phyloP scores from a whole-genome alignment of 2,329 filamentous ascomycete genomes.

The Chrysosphaeria jannelii region DNA sequence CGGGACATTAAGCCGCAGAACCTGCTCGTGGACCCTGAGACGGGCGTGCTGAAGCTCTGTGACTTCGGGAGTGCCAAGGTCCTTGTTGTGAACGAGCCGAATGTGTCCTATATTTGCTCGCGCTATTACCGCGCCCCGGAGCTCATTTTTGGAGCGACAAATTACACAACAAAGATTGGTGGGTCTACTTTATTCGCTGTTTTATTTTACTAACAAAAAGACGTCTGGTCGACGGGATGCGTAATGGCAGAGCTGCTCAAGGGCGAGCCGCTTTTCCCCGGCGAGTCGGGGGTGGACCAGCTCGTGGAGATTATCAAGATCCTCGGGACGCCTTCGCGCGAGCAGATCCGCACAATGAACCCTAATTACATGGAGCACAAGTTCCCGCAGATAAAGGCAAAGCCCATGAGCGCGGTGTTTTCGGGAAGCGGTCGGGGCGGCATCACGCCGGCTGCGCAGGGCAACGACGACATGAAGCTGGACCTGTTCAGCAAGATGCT shows the following conservation, averaged over 20 bases:
- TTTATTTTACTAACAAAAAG: slow-evolving; percentile 15
- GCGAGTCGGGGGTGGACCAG: slow-evolving; percentile 95
- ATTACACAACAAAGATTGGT: slow-evolving; percentile 99
- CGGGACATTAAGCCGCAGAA: slow-evolving; percentile 99
- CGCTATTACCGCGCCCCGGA: slow-evolving; percentile 95
- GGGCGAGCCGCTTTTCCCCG: slow-evolving; percentile 87
- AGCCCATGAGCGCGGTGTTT: slow-evolving; percentile 98
- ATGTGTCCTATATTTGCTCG: slow-evolving; percentile 98
- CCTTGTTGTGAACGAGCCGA: slow-evolving; percentile 90
- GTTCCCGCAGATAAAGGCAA: slow-evolving; percentile 98
- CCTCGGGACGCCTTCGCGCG: slow-evolving; percentile 76
- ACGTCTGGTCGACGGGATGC: slow-evolving; percentile 97
- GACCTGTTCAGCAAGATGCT: slow-evolving; percentile 80
- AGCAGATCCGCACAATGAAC: slow-evolving; percentile 99
- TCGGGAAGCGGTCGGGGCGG: too few relatives aligned
- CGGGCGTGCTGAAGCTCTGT: slow-evolving; percentile 83
- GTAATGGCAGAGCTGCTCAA: slow-evolving; percentile 99
- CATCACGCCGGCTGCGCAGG: too few relatives aligned
- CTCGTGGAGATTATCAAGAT: slow-evolving; percentile 99
- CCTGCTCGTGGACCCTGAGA: slow-evolving; percentile 68
- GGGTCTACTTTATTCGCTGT: slow-evolving; percentile 10
- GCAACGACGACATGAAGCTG: slow-evolving; percentile 76
- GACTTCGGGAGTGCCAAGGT: slow-evolving; percentile 99
- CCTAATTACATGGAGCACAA: slow-evolving; percentile 99
- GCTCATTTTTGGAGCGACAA: slow-evolving; percentile 93